These are phyloP conservation scores for Diaporthe eres DNA, from an alignment of 2,329 filamentous ascomycete species.

Conservation along the genomic window DNA sequence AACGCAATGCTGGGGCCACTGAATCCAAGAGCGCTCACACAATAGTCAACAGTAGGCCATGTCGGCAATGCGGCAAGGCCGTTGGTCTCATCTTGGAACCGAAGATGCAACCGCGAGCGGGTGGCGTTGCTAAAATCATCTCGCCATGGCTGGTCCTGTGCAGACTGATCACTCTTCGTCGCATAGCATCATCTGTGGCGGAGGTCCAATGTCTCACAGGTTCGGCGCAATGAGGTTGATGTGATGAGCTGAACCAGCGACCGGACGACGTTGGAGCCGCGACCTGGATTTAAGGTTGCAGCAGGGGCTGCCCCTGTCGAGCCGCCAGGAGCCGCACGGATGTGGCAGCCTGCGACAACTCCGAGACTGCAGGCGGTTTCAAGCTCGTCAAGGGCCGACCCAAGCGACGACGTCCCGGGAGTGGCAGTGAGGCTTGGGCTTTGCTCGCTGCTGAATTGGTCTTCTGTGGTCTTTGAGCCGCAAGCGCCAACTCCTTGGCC, in stretches of 20 bases:
- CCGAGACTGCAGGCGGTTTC: conserved; percentile 42
- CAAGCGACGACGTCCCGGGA: conserved; percentile 1
- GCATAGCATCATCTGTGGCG: conserved; percentile 23
- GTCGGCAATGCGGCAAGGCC: conserved; percentile 1
- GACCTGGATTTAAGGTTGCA: conserved; percentile 52
- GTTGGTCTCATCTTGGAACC: conserved; percentile 5
- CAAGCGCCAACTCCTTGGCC: conserved; percentile 10
- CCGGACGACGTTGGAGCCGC: conserved; percentile 43
- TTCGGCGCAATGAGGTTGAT: conserved; percentile 9
- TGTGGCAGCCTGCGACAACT: conserved; percentile 41
- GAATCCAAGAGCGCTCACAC: not conserved
- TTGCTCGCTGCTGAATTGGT: not conserved
- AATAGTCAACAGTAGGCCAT: not conserved
- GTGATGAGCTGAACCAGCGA: conserved; percentile 45
- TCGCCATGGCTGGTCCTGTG: not conserved
- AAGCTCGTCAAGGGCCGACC: conserved; percentile 25
- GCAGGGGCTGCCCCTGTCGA: conserved; percentile 29
- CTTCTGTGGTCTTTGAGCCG: not conserved
- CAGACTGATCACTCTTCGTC: conserved; percentile 17
- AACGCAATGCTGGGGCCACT: not conserved
- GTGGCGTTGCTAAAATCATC: not conserved
- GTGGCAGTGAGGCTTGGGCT: conserved; percentile 16
- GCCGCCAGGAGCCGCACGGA: conserved; percentile 36
- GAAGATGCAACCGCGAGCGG: not conserved
- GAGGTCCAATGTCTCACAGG: not conserved